Evolutionary conservation across 352 stramenopile species (phyloP), one percentile per base, ranked within the genome.

Genomic region (Pelagophyceae sp.): DNA sequence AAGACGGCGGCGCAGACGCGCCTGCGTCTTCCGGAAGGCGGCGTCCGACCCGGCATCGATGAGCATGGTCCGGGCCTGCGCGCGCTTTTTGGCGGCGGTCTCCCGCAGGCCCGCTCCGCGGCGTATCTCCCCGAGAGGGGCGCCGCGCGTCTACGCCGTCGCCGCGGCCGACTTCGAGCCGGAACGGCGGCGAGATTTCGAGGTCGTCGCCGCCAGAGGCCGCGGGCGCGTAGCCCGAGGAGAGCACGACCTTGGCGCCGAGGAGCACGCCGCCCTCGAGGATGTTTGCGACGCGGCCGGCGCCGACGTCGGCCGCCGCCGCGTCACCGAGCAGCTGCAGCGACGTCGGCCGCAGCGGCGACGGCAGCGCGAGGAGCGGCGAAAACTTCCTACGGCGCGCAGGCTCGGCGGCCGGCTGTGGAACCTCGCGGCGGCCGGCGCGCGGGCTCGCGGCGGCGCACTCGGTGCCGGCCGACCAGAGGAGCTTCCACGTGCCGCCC

Each of bases 161-260:
- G 37, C 69, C 40, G 58, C 75, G 67, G 20, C 80, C 81, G 6
- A 87, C 31, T 75, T 87, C 80, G 45, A 89, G 83, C 32, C 85
- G 83, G 84, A 89, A 89, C 23, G 85, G 85, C 25, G 83, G 83
- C 77, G 81, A 80, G 50, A 89, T 88, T 67, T 85, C 80, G 50
- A 88, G 74, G n/a, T 78, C 61, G n/a, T 58, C 11, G 0, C n/a
- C 37, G n/a, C n/a, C n/a, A n/a, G n/a, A n/a, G 72, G 80, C 65
- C 25, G 76, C 67, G 2, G 81, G 58, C 20, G 83, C 37, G n/a
- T 77, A 72, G 50, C 85, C 84, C 0, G 76, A 82, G 33, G 80
- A 85, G 32, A 89, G 58, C 85, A 74, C 1, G 67, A 79, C 0
- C 79, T 71, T 6, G 63, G 32, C 60, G 70, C 76, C n/a, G 78